Conservation (phyloP, 2,329 filamentous ascomycete species). For the Penicillium oxalicum region DNA sequence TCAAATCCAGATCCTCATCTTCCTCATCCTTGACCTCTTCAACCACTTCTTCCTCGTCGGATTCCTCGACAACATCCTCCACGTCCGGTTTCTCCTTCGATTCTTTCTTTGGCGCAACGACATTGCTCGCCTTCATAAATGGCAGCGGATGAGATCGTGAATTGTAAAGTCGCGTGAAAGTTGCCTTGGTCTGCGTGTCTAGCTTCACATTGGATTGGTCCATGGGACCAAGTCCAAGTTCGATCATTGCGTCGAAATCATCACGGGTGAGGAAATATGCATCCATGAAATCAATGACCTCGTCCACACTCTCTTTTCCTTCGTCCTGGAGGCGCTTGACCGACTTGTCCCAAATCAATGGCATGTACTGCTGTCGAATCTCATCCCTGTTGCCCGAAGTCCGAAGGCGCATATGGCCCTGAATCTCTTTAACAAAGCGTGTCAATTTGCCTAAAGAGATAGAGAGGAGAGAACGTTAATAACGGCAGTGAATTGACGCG, state of each 20-base stretch:
- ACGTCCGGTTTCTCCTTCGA: constrained; percentile 79
- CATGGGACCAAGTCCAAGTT: constrained; percentile 83
- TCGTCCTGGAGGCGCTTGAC: constrained; percentile 68
- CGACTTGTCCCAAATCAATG: constrained; percentile 75
- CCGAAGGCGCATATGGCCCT: constrained; percentile 90
- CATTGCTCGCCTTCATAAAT: constrained; percentile 87
- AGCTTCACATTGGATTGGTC: constrained; percentile 68
- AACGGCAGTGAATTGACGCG: too few relatives aligned
- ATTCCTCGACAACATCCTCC: constrained; percentile 92
- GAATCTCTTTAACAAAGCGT: constrained; percentile 84
- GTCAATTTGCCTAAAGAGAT: constrained; percentile 52
- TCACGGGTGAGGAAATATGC: constrained; percentile 92
- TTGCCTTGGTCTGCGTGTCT: constrained; percentile 76
- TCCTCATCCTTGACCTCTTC: constrained; percentile 57
- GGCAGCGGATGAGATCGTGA: constrained; percentile 78
- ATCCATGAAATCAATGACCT: constrained; percentile 93
- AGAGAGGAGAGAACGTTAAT: not conserved
- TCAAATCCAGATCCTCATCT: constrained; percentile 73
- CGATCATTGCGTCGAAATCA: constrained; percentile 87
- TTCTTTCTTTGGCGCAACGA: constrained; percentile 65
- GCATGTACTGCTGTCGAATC: constrained; percentile 88
- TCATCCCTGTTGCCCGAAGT: constrained; percentile 89
- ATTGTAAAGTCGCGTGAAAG: constrained; percentile 91
- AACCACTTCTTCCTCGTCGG: constrained; percentile 63
- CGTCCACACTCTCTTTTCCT: constrained; percentile 73